Conservation (phyloP, 2,329 filamentous ascomycete species). For the Cladosporium sp. region DNA sequence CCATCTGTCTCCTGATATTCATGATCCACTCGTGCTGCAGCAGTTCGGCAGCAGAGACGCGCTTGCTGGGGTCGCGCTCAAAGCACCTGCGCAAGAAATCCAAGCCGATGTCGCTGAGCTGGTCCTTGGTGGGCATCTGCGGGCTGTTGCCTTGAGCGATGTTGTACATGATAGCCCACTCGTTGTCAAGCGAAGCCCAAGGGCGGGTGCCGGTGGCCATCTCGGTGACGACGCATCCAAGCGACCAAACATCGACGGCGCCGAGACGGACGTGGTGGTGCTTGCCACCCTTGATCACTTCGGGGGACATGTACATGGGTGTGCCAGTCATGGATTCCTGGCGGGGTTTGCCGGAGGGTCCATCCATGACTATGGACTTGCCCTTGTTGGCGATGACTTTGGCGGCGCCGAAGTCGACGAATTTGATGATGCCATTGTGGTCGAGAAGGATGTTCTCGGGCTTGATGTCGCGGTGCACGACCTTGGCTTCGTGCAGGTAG, state of each 20-base stretch:
- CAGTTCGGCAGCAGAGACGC: slow-evolving; percentile 82
- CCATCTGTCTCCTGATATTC: slow-evolving; percentile 47
- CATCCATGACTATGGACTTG: slow-evolving; percentile 70
- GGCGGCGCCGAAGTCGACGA: slow-evolving; percentile 95
- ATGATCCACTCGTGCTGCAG: slow-evolving; percentile 90
- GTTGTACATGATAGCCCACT: slow-evolving; percentile 99
- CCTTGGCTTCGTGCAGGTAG: slow-evolving; percentile 87
- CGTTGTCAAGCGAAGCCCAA: slow-evolving; percentile 95
- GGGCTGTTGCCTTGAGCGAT: slow-evolving; percentile 96
- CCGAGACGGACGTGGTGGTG: slow-evolving; percentile 71
- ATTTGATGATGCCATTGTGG: slow-evolving; percentile 98
- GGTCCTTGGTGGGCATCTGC: slow-evolving; percentile 75
- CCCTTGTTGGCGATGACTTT: slow-evolving; percentile 95
- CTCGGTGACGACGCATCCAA: slow-evolving; percentile 94
- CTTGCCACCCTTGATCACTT: slow-evolving; percentile 93
- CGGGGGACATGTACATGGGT: slow-evolving; percentile 99
- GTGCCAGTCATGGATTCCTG: slow-evolving; percentile 96
- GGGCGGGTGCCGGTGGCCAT: slow-evolving; percentile 95
- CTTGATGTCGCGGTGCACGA: slow-evolving; percentile 97
- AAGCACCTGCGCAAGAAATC: slow-evolving; percentile 91
- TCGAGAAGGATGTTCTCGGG: slow-evolving; percentile 96
- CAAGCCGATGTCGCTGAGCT: slow-evolving; percentile 79
- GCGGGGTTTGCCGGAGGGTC: slow-evolving; percentile 36
- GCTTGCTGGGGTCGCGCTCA: slow-evolving; percentile 73
- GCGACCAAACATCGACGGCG: slow-evolving; percentile 91